Evolutionary conservation across 768 basidiomycete species (phyloP).

Genomic region (Pleurotus cornucopiae): DNA sequence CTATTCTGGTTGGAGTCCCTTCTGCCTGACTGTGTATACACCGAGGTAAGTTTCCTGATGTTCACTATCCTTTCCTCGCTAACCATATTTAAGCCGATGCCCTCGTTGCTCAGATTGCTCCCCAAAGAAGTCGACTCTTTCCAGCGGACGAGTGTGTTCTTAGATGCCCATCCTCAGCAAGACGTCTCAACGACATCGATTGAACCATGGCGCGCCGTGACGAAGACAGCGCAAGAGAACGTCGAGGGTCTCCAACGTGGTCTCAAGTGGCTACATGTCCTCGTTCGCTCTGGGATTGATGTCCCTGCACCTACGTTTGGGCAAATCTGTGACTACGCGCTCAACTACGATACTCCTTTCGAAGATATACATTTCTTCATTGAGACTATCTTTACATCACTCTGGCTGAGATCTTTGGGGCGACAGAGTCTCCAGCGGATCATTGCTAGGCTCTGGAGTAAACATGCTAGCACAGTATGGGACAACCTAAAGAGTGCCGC

Average conservation of each 20-base stretch:
- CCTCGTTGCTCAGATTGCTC: constrained; percentile 55
- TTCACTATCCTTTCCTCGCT: not conserved
- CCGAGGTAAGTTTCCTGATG: constrained; percentile 29
- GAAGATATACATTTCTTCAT: constrained; percentile 44
- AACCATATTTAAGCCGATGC: constrained; percentile 35
- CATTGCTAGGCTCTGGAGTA: constrained; percentile 27
- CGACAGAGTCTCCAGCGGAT: constrained; percentile 54
- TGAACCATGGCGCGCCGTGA: constrained; percentile 55
- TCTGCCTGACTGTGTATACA: constrained; percentile 24
- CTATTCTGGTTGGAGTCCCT: constrained; percentile 54
- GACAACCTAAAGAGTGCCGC: constrained; percentile 25
- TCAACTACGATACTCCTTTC: constrained; percentile 33
- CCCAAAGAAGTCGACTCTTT: constrained; percentile 44
- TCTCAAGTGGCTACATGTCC: constrained; percentile 55
- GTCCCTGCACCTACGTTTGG: constrained; percentile 49
- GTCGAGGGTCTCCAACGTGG: constrained; percentile 39
- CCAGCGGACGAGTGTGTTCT: constrained; percentile 32
- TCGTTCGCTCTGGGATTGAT: constrained; percentile 63
- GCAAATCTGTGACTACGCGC: constrained; percentile 39
- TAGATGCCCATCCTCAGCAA: not conserved
- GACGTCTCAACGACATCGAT: constrained; percentile 17
- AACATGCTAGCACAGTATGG: constrained; percentile 34
- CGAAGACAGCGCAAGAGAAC: constrained; percentile 36
- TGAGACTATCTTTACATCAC: constrained; percentile 49
- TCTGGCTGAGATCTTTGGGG: constrained; percentile 58